Conservation (phyloP, 1,284 basidiomycete species). For the Porodaedalea pini region DNA sequence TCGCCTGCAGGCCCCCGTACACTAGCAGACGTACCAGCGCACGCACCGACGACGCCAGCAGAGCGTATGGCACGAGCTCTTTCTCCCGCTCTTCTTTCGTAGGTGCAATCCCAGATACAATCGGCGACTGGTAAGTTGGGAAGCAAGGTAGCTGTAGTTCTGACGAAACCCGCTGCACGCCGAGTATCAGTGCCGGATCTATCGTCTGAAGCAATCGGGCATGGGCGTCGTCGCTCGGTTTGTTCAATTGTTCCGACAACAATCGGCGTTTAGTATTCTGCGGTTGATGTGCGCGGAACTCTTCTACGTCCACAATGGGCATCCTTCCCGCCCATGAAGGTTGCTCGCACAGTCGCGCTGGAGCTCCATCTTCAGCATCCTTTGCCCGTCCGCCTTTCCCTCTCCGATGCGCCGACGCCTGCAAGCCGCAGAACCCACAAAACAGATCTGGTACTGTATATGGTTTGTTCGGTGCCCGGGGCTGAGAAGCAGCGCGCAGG, state of each 20-base stretch:
- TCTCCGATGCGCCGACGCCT: conserved; percentile 2
- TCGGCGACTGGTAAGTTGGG: background rate
- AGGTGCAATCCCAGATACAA: background rate
- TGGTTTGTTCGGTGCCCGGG: background rate
- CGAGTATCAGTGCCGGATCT: conserved; percentile 9
- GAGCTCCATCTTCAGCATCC: background rate
- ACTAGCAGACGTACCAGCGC: conserved; percentile 10
- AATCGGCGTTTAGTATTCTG: background rate
- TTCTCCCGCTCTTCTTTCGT: background rate
- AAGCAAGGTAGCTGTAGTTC: conserved; percentile 1
- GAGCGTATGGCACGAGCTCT: conserved; percentile 11
- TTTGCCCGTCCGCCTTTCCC: conserved; percentile 2
- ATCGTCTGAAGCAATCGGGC: background rate
- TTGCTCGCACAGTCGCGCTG: conserved; percentile 2
- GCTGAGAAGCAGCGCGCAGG: background rate
- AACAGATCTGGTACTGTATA: conserved; percentile 1
- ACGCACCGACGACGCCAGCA: conserved; percentile 7
- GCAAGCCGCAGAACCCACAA: conserved; percentile 15
- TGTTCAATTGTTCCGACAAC: background rate
- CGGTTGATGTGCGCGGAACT: background rate
- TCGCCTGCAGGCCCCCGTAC: conserved; percentile 6
- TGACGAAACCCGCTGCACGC: background rate
- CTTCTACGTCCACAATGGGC: conserved; percentile 12
- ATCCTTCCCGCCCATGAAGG: conserved; percentile 7
- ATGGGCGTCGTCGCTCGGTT: background rate